Conservation (phyloP, 495 filamentous ascomycete species). For the Apodospora peruviana region DNA sequence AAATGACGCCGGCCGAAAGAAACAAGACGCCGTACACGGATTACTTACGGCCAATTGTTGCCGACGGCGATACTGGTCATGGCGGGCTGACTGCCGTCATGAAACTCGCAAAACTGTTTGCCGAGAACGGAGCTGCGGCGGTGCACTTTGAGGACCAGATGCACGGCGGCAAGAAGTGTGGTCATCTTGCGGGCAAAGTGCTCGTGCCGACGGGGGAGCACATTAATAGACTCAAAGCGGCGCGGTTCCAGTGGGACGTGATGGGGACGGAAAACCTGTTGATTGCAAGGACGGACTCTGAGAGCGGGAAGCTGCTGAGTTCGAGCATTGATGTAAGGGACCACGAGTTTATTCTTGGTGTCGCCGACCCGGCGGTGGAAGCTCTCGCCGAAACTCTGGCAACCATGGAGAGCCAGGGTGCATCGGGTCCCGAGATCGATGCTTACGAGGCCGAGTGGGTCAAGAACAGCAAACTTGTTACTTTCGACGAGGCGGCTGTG, state of each 20-base stretch:
- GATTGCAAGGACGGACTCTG: slow-evolving; percentile 91
- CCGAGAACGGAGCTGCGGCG: slow-evolving; percentile 94
- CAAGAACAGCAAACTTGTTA: slow-evolving; percentile 76
- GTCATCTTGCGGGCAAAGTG: slow-evolving; percentile 94
- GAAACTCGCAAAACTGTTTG: slow-evolving; percentile 96
- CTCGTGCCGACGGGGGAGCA: slow-evolving; percentile 91
- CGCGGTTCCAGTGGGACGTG: slow-evolving; percentile 95
- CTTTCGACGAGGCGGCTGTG: slow-evolving; percentile 85
- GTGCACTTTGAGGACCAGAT: slow-evolving; percentile 98
- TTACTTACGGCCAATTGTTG: slow-evolving; percentile 89
- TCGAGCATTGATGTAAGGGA: slow-evolving; percentile 89
- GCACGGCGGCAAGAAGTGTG: slow-evolving; percentile 97
- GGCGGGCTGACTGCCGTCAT: slow-evolving; percentile 88
- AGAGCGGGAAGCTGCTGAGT: slow-evolving; percentile 84
- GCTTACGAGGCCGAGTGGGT: slow-evolving; percentile 85
- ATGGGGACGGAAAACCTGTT: slow-evolving; percentile 94
- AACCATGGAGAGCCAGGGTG: slow-evolving; percentile 76
- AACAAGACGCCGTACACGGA: slow-evolving; percentile 76
- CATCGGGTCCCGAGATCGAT: slow-evolving; percentile 73
- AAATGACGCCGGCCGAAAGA: slow-evolving; percentile 66
- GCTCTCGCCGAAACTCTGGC: slow-evolving; percentile 87
- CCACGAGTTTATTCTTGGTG: slow-evolving; percentile 92
- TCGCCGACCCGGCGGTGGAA: slow-evolving; percentile 62
- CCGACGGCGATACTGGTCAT: slow-evolving; percentile 95
- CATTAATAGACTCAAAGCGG: slow-evolving; percentile 87